A percentile compares a stretch with the other conserved stretches of the same genome.
Conservation (phyloP, 306 rosid genomes). For the Macrotyloma uniflorum region DNA sequence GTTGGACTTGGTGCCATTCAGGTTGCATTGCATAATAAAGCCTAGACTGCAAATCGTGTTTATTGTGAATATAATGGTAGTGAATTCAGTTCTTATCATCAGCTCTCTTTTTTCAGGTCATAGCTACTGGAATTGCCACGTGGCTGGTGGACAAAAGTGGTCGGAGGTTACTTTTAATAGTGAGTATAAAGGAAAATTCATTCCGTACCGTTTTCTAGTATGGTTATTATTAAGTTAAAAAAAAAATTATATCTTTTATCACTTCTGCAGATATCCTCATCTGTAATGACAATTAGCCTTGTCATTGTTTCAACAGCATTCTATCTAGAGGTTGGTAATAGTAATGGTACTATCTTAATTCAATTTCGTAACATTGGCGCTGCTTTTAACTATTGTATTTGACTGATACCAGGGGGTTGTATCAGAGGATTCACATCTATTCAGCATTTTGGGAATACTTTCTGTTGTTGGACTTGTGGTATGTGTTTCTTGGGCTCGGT, state of each 20-base stretch:
- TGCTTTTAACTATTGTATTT: conserved; percentile 32
- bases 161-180: conserved; percentile 75
- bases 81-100: conserved; percentile 22
- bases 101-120: conserved; percentile 51
- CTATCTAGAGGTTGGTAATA: conserved; percentile 60
- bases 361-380: conserved; percentile 13
- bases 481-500: conserved; percentile 39
- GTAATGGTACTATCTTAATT: conserved; percentile 33
- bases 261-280: conserved; percentile 64
- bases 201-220: not conserved
- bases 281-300: conserved; percentile 75
- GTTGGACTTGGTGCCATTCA: conserved; percentile 78
- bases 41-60: not conserved
- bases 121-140: conserved; percentile 71
- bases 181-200: conserved; percentile 41
- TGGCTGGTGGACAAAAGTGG: conserved; percentile 88
- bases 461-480: conserved; percentile 85
- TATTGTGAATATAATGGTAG: conserved; percentile 14
- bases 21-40: conserved; percentile 48
- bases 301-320: conserved; percentile 68
- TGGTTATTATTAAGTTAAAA: conserved; percentile 15
- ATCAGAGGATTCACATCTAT: conserved; percentile 50
- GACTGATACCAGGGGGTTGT: conserved; percentile 45
- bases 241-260: not conserved
- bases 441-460: conserved; percentile 51